Conservation (phyloP, 139 green algal genomes). For the Coelastrella sp. region DNA sequence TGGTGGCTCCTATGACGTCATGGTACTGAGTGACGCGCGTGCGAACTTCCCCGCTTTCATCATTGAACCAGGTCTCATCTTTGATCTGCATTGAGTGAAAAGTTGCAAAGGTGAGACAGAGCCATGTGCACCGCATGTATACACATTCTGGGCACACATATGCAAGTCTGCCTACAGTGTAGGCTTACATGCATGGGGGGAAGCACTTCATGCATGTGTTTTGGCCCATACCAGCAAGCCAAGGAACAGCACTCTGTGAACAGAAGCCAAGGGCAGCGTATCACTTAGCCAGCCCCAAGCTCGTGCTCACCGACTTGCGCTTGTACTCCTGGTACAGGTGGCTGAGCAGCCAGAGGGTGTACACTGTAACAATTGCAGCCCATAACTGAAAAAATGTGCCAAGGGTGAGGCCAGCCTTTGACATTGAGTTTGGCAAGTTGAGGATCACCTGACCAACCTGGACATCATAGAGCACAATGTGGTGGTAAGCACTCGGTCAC, state of each 20-base stretch:
- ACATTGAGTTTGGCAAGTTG: slow-evolving; percentile 43
- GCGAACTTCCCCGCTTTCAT: not conserved
- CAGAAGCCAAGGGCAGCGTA: too few relatives aligned
- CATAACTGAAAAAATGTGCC: slow-evolving; percentile 27
- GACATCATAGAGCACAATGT: too few relatives aligned
- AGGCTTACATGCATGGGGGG: too few relatives aligned
- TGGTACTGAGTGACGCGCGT: slow-evolving; percentile 17
- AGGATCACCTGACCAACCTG: slow-evolving; percentile 47
- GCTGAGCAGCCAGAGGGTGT: slow-evolving; percentile 42
- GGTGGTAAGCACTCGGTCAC: too few relatives aligned
- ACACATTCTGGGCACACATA: too few relatives aligned
- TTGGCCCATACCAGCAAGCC: too few relatives aligned
- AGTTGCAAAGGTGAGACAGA: too few relatives aligned
- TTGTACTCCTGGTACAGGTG: slow-evolving; percentile 44
- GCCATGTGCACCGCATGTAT: too few relatives aligned
- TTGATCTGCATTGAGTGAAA: slow-evolving; percentile 23
- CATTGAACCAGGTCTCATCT: slow-evolving; percentile 17
- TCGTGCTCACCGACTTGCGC: slow-evolving; percentile 20
- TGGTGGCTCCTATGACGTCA: not conserved
- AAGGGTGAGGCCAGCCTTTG: slow-evolving; percentile 24
- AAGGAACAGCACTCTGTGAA: too few relatives aligned
- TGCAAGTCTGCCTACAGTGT: too few relatives aligned
- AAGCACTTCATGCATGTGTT: too few relatives aligned
- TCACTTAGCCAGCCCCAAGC: too few relatives aligned
- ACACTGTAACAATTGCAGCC: slow-evolving; percentile 2